A percentile compares a stretch with the other conserved stretches of the same genome.
These are phyloP conservation scores for Pichia paraexigua DNA, from an alignment of 805 yeast genomes.

Conservation along the genomic window DNA sequence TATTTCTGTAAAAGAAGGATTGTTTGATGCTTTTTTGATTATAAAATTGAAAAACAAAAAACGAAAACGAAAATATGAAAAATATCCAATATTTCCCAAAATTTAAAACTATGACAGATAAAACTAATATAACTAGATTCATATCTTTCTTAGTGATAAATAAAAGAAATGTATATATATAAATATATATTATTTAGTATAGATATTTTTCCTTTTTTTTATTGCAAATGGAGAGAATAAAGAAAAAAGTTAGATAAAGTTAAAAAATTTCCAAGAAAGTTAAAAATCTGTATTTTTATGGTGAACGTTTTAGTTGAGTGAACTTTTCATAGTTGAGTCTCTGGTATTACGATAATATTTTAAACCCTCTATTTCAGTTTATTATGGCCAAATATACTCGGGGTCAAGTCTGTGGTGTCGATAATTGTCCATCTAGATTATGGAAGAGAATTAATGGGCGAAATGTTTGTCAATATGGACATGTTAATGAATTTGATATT, in stretches of 20 bases:
- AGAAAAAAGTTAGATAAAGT: too few relatives aligned
- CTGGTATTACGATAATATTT: too few relatives aligned
- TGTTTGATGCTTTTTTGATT: background rate
- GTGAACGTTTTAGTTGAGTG: too few relatives aligned
- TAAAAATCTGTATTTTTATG: background rate
- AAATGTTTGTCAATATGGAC: conserved; percentile 84
- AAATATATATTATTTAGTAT: too few relatives aligned
- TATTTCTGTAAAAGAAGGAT: background rate
- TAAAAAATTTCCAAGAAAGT: background rate
- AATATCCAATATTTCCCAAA: background rate
- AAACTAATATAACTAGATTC: background rate
- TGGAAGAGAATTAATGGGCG: conserved; percentile 72
- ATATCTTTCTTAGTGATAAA: background rate
- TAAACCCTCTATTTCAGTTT: background rate
- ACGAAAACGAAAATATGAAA: background rate
- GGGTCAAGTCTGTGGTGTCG: conserved; percentile 85
- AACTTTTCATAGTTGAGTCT: background rate
- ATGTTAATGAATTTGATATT: conserved; percentile 71
- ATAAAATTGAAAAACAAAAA: background rate
- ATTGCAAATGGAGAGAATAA: too few relatives aligned
- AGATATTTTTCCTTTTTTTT: too few relatives aligned
- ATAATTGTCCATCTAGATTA: conserved; percentile 75
- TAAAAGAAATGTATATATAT: too few relatives aligned
- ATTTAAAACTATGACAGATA: background rate
- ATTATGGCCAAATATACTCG: conserved; percentile 29